Conservation (phyloP, 2,329 filamentous ascomycete species). For the Orbilia ellipsospora region DNA sequence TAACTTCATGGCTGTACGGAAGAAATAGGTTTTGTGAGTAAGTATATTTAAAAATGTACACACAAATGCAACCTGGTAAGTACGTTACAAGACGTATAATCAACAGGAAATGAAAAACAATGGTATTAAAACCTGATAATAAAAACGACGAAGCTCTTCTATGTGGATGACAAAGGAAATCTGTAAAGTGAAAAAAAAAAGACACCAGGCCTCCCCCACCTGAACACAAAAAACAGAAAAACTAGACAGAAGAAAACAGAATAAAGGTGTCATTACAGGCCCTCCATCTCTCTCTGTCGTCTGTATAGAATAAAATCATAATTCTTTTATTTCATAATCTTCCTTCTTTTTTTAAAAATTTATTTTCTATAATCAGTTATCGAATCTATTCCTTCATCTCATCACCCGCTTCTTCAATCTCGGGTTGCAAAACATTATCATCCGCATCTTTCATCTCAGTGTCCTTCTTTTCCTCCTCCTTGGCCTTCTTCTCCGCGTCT, state of each 20-base stretch:
- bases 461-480: constrained; percentile 64
- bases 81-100: not conserved
- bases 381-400: constrained; percentile 48
- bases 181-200: constrained; percentile 17
- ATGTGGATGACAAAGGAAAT: constrained; percentile 43
- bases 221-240: constrained; percentile 8
- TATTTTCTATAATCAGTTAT: constrained; percentile 3
- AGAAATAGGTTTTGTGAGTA: too few species aligned
- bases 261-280: not conserved
- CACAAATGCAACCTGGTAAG: not conserved
- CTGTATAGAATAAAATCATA: constrained; percentile 13
- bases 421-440: constrained; percentile 39
- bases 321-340: constrained; percentile 12
- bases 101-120: constrained; percentile 23
- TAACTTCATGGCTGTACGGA: not conserved
- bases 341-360: not conserved
- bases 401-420: constrained; percentile 37
- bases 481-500: constrained; percentile 77
- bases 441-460: constrained; percentile 52
- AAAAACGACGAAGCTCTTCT: constrained; percentile 4
- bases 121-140: constrained; percentile 23
- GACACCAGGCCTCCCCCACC: constrained; percentile 26
- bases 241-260: constrained; percentile 29
- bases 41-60: not conserved
- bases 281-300: not conserved